Base-by-base conservation (phyloP, 192 early-diverging fungal genomes). In the Thamnidium elegans region DNA sequence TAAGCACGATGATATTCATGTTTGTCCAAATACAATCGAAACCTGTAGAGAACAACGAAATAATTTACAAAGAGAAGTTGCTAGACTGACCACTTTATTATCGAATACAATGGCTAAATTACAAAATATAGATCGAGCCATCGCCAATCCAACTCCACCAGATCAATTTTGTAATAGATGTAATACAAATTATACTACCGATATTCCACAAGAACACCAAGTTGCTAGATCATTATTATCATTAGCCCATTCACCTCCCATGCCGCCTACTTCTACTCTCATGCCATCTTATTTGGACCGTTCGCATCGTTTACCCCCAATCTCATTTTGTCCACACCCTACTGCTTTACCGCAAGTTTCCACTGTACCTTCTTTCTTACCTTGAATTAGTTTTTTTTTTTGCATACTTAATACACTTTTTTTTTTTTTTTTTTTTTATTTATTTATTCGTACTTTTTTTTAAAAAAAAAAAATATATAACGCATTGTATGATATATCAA, bases 21-120 rank as follows among this genome's bases (percentile, higher is more conserved):
- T 26, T 13, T 69, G 67, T 47, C 13, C 23, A n/a, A 59, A 69
- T 30, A 32, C 71, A 50, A 26, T 68, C 5, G 69, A 82, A 53
- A 70, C 74, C 8, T 64, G 79, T n/a, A 64, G 74, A 45, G 70
- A 75, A 55, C 77, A 81, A 20, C 68, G 81, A 7, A 76, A 86
- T 48, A 74, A 82, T 42, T 63, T 86, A 5, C 78, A 83, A 54
- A 65, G 74, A 15, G 80, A 86, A 60, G 80, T 86, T 3, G 55
- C 74, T 5, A 76, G 80, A 46, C 46, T 86, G 13, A 76, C 72
- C 19, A 74, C 69, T 63, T 55, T 86, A 10, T 58, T 86, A 4
- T 75, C 72, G 21, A 67, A 71, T 21, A 79, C 84, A 1, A 71
- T 74, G 4, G 73, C 78, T 8, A 74, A 81, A 2, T 62, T 86